phyloP scores from a whole-genome alignment of 2,329 filamentous ascomycete genomes.

The Chrysoporthe deuterocubensis region DNA sequence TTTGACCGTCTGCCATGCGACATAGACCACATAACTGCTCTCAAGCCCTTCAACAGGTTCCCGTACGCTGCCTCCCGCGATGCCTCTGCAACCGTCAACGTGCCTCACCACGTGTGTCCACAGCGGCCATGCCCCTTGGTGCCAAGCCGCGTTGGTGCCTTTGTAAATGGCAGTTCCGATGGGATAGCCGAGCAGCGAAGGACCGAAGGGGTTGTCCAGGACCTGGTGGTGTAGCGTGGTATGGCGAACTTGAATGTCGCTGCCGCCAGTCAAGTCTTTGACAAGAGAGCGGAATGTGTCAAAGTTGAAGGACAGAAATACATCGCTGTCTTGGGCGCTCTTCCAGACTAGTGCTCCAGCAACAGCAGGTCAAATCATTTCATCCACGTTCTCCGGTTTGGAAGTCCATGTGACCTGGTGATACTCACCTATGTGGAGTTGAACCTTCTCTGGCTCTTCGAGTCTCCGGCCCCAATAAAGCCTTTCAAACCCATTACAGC shows the following conservation, averaged over 20 bases:
- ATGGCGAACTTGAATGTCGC: slow-evolving; percentile 30
- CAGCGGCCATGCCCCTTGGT: slow-evolving; percentile 32
- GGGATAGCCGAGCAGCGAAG: slow-evolving; percentile 32
- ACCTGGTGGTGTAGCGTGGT: slow-evolving; percentile 35
- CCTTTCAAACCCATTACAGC: slow-evolving; percentile 32
- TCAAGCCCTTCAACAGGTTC: slow-evolving; percentile 37
- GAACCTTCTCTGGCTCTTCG: slow-evolving; percentile 36
- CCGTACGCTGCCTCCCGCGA: slow-evolving; percentile 39
- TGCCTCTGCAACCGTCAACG: slow-evolving; percentile 38
- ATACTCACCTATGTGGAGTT: slow-evolving; percentile 30
- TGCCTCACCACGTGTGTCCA: slow-evolving; percentile 33
- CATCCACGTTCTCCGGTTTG: not conserved
- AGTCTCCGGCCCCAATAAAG: slow-evolving; percentile 39
- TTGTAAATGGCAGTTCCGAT: slow-evolving; percentile 40
- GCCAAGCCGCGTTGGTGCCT: slow-evolving; percentile 30
- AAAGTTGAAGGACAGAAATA: not conserved
- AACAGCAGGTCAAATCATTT: not conserved
- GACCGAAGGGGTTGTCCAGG: slow-evolving; percentile 30
- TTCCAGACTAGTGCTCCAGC: slow-evolving; percentile 5
- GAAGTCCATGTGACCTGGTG: not conserved
- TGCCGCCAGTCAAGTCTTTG: not conserved
- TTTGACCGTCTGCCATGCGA: slow-evolving; percentile 41
- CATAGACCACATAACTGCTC: slow-evolving; percentile 39
- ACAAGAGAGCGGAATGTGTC: slow-evolving; percentile 8
- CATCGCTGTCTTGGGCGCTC: not conserved